Evolutionary conservation across 2,329 filamentous ascomycete species (phyloP), one percentile per base, ranked within the genome.

Genomic region (Fusarium nisikadoi): DNA sequence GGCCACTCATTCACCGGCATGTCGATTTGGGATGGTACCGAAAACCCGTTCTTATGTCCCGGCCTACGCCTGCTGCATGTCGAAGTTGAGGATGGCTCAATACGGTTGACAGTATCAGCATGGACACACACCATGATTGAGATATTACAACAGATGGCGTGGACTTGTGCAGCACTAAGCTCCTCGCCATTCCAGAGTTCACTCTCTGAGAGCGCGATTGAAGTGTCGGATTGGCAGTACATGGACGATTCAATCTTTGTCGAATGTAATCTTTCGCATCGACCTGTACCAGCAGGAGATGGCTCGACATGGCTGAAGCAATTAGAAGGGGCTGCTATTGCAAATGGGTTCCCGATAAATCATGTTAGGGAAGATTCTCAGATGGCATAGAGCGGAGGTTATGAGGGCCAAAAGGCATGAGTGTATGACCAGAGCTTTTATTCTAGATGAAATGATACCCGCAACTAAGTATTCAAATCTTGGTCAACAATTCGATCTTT

Each of bases 131-230:
- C 77, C 5, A 76, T 82, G 71, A 77, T 81, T 46, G 79, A 81
- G 17, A 75, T 82, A 5, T 75, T 82, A 6, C 80, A 82, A 49
- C 80, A 81, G 55, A 81, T 82, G 80, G 79, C 78, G 14, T 83
- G 81, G 81, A 78, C 76, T 3, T 82, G 80, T 31, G 80, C 80
- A 3, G 74, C 75, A 3, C 73, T 82, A 14, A 81, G 79, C 53
- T 71, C 80, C 3, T 81, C 81, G 3, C 81, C 81, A 1, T 79
- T 82, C 52, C 77, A 77, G 0, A 76, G 75, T 7, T 70, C 74
- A 1, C 46, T 80, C 0, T 80, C 79, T 0, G 80, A 82, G 55
- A 78, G 78, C 23, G 68, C 71, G 12, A 56, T 79, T 17, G 78
- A 80, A 35, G 69, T 82, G 8, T 73, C 78, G 0, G 77, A 79